A percentile compares a stretch with the other conserved stretches of the same genome.
Conservation (phyloP, 2,329 filamentous ascomycete genomes). For the Colletotrichum lentis region DNA sequence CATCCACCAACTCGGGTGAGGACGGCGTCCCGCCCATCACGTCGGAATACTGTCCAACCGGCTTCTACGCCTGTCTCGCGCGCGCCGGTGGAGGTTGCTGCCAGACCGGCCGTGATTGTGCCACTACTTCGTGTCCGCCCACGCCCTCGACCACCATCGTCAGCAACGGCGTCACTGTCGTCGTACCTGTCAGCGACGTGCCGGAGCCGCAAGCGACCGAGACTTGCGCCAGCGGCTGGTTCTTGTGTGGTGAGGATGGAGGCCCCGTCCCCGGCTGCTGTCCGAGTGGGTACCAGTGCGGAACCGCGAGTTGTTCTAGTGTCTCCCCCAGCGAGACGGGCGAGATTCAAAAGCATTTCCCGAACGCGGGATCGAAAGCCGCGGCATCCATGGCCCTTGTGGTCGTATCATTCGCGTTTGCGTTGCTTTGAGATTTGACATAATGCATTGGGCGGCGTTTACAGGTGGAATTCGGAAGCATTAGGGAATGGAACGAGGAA, state of each 20-base stretch:
- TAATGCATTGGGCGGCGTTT: conserved; percentile 32
- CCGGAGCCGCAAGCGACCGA: conserved; percentile 52
- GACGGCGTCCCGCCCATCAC: conserved; percentile 12
- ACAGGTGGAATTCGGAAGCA: background rate
- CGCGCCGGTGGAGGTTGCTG: conserved; percentile 87
- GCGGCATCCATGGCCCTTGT: background rate
- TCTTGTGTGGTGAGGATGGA: conserved; percentile 66
- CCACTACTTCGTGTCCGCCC: conserved; percentile 78
- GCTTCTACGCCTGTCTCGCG: conserved; percentile 90
- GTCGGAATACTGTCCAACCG: conserved; percentile 73
- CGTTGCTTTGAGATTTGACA: conserved; percentile 11
- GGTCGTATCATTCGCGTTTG: background rate
- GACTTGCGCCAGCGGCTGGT: conserved; percentile 83
- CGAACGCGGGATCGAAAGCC: conserved; percentile 39
- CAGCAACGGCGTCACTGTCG: conserved; percentile 73
- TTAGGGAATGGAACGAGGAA: background rate
- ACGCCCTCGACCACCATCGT: conserved; percentile 69
- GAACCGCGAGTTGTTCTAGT: conserved; percentile 74
- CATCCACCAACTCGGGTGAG: conserved; percentile 49
- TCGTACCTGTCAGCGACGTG: conserved; percentile 64
- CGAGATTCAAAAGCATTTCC: conserved; percentile 64
- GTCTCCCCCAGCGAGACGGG: conserved; percentile 60
- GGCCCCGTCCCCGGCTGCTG: conserved; percentile 83
- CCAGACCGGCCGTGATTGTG: conserved; percentile 84
- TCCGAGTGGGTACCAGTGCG: conserved; percentile 78